These are phyloP conservation scores for Linaria vulgaris DNA, from an alignment of 257 asterid species.

Conservation along the genomic window DNA sequence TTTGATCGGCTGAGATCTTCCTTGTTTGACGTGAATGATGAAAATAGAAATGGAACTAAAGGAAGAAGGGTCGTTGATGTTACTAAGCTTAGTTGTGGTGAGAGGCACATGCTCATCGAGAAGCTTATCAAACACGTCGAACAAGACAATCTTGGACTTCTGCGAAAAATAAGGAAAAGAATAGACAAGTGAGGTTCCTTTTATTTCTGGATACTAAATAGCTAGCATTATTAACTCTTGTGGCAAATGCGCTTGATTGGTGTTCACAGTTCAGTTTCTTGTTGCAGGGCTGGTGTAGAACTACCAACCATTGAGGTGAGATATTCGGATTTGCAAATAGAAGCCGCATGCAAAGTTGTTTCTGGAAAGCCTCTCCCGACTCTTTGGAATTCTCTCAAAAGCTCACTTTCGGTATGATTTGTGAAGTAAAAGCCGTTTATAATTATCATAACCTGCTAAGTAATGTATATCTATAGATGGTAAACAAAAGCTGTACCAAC, in stretches of 20 bases:
- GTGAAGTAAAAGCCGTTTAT: background rate
- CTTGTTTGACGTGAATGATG: conserved; percentile 32
- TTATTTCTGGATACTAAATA: background rate
- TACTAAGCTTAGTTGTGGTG: conserved; percentile 45
- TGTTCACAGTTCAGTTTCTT: background rate
- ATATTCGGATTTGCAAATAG: conserved; percentile 25
- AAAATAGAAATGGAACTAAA: conserved; percentile 13
- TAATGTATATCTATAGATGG: background rate
- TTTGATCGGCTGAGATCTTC: conserved; percentile 43
- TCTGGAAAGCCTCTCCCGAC: conserved; percentile 44
- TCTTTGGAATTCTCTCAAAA: conserved; percentile 38
- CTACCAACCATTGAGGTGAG: conserved; percentile 37
- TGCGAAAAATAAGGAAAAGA: conserved; percentile 47
- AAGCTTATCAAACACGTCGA: conserved; percentile 49
- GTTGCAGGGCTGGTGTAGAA: conserved; percentile 35
- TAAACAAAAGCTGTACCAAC: background rate
- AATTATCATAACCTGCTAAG: background rate
- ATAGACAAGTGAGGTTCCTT: conserved; percentile 37
- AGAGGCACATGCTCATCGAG: conserved; percentile 42
- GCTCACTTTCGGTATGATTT: conserved; percentile 29
- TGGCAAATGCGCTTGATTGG: background rate
- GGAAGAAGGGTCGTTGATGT: conserved; percentile 45
- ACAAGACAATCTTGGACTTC: conserved; percentile 44
- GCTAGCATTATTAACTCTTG: background rate
- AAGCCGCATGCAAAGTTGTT: conserved; percentile 39